Base-by-base conservation (phyloP, 352 stramenopile genomes). In the Globisporangium recalcitrans region DNA sequence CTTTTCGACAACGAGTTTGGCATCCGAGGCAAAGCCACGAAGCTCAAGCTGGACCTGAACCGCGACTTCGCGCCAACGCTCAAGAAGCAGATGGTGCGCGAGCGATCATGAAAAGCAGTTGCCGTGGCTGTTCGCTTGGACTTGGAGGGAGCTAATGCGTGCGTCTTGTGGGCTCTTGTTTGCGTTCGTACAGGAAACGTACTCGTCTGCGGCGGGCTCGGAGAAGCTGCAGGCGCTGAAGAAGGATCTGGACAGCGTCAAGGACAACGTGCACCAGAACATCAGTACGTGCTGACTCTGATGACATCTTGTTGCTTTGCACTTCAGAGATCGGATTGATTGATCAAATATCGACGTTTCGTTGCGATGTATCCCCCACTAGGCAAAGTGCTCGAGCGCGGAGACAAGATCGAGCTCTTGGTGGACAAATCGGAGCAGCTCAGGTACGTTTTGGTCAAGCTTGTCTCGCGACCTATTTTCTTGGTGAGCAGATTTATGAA, bases 1-100 rank as follows among this genome's bases (percentile, higher is more conserved):
- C 68, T 93, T 38, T 95, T 95, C 56, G 84, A 95, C 62, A 74
- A 82, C 47, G 73, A 93, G 70, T 95, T 93, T 65, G 85, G 86
- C 22, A 93, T 93, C 48, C 81, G 86, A 52, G 86, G 86, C 51
- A 93, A 93, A 62, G 84, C 85, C 47, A 95, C 86, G 48, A 95
- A 95, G 69, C 76, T 95, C 55, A 91, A 92, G 48, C 65, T 93
- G 26, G 86, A 95, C 58, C 86, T 95, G 80, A 93, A 95, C 53
- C 72, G 82, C 14, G 86, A 95, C 58, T 95, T 95, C 74, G 77
- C 78, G 31, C 80, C 81, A 27, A 88, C 76, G 16, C 62, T 95
- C 21, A 93, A 92, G 72, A 93, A 86, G 67, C 78, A 93, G 72
- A 93, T 95, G 86, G 81, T 90, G 29, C 26, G 60, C 13, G 34